These are phyloP conservation scores for Panicum virgatum DNA, from an alignment of 202 grass and related monocot species.

Conservation along the genomic window DNA sequence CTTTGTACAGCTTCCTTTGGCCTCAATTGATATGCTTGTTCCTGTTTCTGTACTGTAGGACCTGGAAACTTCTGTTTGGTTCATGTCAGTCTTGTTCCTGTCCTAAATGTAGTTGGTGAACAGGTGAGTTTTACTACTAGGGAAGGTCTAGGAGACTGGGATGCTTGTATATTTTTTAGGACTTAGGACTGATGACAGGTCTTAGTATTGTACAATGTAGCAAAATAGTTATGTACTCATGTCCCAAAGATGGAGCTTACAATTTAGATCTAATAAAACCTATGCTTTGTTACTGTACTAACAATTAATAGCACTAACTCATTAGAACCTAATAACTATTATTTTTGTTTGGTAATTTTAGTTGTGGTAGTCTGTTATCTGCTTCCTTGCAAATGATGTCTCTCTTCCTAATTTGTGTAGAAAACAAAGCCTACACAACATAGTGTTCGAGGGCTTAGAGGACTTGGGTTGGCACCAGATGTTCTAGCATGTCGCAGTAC, in stretches of 20 bases:
- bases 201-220: neutral
- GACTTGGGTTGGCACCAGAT: slow-evolving; percentile 87
- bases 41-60: slow-evolving; percentile 56
- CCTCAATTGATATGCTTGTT: slow-evolving; percentile 22
- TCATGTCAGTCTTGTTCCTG: slow-evolving; percentile 98
- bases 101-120: slow-evolving; percentile 93
- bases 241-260: neutral
- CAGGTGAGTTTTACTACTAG: slow-evolving; percentile 59
- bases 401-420: slow-evolving; percentile 46
- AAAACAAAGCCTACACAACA: slow-evolving; percentile 99
- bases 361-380: slow-evolving; percentile 11
- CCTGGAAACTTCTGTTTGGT: slow-evolving; percentile 89
- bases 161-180: neutral
- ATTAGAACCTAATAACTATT: neutral
- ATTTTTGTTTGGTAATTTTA: slow-evolving; percentile 3
- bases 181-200: neutral
- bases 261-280: neutral
- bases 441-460: slow-evolving; percentile 84
- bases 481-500: slow-evolving; percentile 86
- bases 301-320: neutral
- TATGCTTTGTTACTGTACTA: neutral
- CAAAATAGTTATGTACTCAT: neutral
- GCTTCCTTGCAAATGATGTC: slow-evolving; percentile 29
- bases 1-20: slow-evolving; percentile 27
- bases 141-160: neutral